Evolutionary conservation across 345 rosid genomes (phyloP).

Genomic region (Syzygium grande): DNA sequence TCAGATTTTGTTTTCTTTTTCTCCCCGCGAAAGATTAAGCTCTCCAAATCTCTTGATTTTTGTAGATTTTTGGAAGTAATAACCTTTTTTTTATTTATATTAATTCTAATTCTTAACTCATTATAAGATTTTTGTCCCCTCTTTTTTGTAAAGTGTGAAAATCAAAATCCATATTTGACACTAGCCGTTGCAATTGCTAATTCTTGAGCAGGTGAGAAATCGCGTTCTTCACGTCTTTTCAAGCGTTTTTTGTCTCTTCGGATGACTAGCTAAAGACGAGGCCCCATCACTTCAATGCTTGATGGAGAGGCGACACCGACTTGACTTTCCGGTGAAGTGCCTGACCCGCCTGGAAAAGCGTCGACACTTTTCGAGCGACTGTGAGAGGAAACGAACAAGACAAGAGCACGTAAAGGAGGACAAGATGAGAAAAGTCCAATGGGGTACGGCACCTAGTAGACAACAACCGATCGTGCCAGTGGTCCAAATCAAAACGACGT

Average conservation of each 20-base stretch:
- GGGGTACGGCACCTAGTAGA: background rate
- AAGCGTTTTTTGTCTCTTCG: too few species aligned
- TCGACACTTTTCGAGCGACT: background rate
- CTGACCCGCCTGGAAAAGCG: background rate
- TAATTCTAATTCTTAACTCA: too few species aligned
- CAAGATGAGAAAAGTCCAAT: background rate
- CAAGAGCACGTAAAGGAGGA: background rate
- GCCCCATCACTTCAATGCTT: background rate
- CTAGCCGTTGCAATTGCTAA: too few species aligned
- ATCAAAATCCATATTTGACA: too few species aligned
- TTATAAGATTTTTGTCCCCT: fast-evolving
- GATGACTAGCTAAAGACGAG: background rate
- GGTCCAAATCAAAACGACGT: background rate
- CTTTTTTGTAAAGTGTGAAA: fast-evolving
- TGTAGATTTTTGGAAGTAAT: background rate
- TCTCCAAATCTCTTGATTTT: background rate
- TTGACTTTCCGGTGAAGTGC: background rate
- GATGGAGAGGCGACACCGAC: background rate
- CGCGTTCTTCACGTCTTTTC: too few species aligned
- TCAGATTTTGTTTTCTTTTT: background rate
- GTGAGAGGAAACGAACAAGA: background rate
- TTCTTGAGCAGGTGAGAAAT: too few species aligned
- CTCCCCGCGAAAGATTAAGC: too few species aligned
- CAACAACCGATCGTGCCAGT: background rate
- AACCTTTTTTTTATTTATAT: background rate